Base-by-base conservation (phyloP, 306 rosid species). In the Prunus kanzakura region DNA sequence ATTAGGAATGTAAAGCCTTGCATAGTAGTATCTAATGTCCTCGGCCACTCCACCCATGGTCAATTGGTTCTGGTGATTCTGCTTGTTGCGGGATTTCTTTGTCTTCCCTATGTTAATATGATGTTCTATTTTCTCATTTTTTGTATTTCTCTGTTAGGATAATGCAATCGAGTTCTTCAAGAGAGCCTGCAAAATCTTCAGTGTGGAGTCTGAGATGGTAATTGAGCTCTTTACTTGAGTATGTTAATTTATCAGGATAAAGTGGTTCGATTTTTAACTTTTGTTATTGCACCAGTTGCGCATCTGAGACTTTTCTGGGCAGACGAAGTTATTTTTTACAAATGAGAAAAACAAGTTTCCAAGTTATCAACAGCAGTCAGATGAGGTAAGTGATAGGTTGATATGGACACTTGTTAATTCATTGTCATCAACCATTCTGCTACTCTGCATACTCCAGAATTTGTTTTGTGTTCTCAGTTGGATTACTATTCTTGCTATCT, bases 271-370 rank as follows among this genome's bases (percentile, higher is more conserved):
- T 29, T 83, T 79, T 70, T 76, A 41, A 81, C 71, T 74, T 49
- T 16, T 79, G 16, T 77, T 78, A 56, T 76, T 86, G 76, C 77
- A 81, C 51, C 98, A 92, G 97, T 77, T 95, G 78, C 91, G 86
- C 79, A 87, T 95, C 71, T 95, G 97, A 96, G 99, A 95, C 88
- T 92, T 89, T 68, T 95, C 97, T 5, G 97, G 92, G 73, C 96
- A 84, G 81, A 92, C 91, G 20, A 20, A 20, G 20, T 20, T 20
- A 20, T 95, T 82, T 83, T 82, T 88, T 62, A 69, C 58, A 51
- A 77, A 84, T 81, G 91, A 80, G 64, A 86, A 83, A 76, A 83
- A 56, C 54, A 87, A 79, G 74, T 76, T 78, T 76, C 69, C 79
- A 51, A 75, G 69, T 75, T 58, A 76, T 82, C 92, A 88, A 77